These are phyloP conservation scores for Erigeron canadensis DNA, from an alignment of 129 eudicot species.

Conservation along the genomic window DNA sequence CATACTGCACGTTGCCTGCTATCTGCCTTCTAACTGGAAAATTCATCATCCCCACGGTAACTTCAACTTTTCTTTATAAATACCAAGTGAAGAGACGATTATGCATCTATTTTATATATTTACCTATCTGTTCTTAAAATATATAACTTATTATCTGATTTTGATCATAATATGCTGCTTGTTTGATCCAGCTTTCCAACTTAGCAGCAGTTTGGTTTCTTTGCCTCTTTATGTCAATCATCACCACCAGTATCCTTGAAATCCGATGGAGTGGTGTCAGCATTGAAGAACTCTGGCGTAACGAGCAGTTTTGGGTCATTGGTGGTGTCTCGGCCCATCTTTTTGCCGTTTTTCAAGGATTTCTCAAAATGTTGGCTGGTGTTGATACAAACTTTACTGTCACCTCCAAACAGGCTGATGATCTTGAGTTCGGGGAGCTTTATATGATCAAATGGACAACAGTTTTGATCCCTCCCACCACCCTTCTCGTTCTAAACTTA, in stretches of 20 bases:
- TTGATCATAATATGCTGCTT: neutral
- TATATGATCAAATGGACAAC: slow-evolving; percentile 94
- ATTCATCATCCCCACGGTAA: slow-evolving; percentile 97
- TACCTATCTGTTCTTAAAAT: too few relatives aligned
- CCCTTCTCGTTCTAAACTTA: slow-evolving; percentile 73
- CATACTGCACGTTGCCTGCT: slow-evolving; percentile 85
- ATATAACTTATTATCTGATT: neutral
- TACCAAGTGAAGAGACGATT: neutral
- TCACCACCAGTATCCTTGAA: slow-evolving; percentile 78
- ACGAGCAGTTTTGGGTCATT: slow-evolving; percentile 99
- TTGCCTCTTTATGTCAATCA: slow-evolving; percentile 90
- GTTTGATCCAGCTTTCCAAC: slow-evolving; percentile 67
- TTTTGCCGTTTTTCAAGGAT: slow-evolving; percentile 96
- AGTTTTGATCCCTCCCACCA: slow-evolving; percentile 90
- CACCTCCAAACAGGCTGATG: slow-evolving; percentile 88
- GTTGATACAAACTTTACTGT: slow-evolving; percentile 95
- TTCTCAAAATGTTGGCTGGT: slow-evolving; percentile 89
- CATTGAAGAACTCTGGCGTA: slow-evolving; percentile 93
- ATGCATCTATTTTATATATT: neutral
- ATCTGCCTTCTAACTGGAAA: slow-evolving; percentile 96
- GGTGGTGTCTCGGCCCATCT: slow-evolving; percentile 99
- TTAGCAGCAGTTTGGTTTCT: slow-evolving; percentile 86
- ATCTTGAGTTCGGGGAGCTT: slow-evolving; percentile 83
- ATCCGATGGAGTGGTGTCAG: slow-evolving; percentile 96
- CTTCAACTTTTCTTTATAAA: neutral